Base-by-base conservation (phyloP, 2,329 filamentous ascomycete species). In the Ophiostoma sp. region DNA sequence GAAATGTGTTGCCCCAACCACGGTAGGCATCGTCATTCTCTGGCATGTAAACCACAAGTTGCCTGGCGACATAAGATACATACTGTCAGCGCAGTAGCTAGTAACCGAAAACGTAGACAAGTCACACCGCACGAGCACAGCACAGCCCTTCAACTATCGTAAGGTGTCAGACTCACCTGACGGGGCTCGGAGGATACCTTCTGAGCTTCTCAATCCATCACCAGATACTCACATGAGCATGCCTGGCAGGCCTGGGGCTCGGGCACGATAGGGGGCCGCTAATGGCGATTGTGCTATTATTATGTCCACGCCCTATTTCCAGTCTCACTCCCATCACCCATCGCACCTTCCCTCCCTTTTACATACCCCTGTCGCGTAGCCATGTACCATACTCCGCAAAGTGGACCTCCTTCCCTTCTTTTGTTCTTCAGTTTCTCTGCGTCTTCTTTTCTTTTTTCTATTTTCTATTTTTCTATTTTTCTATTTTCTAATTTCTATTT, bases 261-360 rank as follows among this genome's bases (percentile, higher is more conserved):
- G 18, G 49, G 49, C n/a, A 27, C 16, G n/a, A n/a, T 7, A 52
- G 27, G 27, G 27, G 27, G 27, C 27, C 49, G 16, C 49, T 52
- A 52, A 52, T 52, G 18, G 47, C n/a, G n/a, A 52, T 52, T 52
- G 49, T 52, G n/a, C 49, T 52, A 18, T 52, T 52, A 8, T 18
- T 52, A 6, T 52, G 49, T 9, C 6, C 60, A 63, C 60, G 14
- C 60, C 60, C 60, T n/a, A 16, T 27, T 63, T 14, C 36, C 36
- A 12, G 38, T 7, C 49, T 27, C 49, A 52, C 49, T 16, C 55
- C 55, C 55, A 27, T 36, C 3, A 16, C 60, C 16, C 58, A 41
- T 41, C 27, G 58, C 58, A 38, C 58, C 58, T 62, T 62, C 60
- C 58, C 60, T 44, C 60, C 40, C 60, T 63, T n/a, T 63, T 40